These are phyloP conservation scores for Hippophae gyantsensis DNA, from an alignment of 306 rosid species.

Conservation along the genomic window DNA sequence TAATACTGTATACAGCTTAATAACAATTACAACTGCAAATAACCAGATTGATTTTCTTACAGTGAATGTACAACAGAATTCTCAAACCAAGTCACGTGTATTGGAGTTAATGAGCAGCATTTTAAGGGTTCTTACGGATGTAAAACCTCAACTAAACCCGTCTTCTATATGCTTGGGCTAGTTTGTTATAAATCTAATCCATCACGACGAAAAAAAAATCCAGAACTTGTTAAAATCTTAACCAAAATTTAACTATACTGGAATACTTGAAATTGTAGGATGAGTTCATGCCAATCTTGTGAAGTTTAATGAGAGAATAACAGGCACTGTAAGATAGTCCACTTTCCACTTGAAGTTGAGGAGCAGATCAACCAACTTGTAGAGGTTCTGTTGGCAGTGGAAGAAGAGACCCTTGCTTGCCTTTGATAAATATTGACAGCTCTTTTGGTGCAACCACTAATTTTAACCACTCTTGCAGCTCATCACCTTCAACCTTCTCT, in stretches of 20 bases:
- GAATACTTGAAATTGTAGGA: constrained; percentile 37
- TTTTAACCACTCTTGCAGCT: constrained; percentile 77
- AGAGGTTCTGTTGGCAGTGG: constrained; percentile 34
- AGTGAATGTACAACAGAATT: constrained; percentile 49
- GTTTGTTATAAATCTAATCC: background rate
- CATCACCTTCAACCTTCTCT: constrained; percentile 93
- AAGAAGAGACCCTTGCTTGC: constrained; percentile 50
- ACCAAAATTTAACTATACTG: constrained; percentile 35
- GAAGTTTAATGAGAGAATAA: constrained; percentile 24
- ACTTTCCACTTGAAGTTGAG: constrained; percentile 9
- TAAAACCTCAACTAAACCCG: constrained; percentile 15
- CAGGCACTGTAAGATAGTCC: constrained; percentile 21
- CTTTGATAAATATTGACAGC: constrained; percentile 51
- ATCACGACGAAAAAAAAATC: constrained; percentile 20
- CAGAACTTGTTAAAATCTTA: constrained; percentile 25
- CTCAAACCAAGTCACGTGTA: constrained; percentile 3
- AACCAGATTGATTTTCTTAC: constrained; percentile 27
- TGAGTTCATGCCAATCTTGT: constrained; percentile 20
- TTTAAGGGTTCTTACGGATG: constrained; percentile 24
- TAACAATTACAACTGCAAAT: constrained; percentile 42
- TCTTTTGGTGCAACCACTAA: constrained; percentile 80
- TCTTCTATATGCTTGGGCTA: constrained; percentile 17
- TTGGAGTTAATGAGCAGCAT: constrained; percentile 19
- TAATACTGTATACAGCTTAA: constrained; percentile 19
- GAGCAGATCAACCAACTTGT: constrained; percentile 13